Evolutionary conservation across 1,284 basidiomycete genomes (phyloP).

Genomic region (Pterula multifida): DNA sequence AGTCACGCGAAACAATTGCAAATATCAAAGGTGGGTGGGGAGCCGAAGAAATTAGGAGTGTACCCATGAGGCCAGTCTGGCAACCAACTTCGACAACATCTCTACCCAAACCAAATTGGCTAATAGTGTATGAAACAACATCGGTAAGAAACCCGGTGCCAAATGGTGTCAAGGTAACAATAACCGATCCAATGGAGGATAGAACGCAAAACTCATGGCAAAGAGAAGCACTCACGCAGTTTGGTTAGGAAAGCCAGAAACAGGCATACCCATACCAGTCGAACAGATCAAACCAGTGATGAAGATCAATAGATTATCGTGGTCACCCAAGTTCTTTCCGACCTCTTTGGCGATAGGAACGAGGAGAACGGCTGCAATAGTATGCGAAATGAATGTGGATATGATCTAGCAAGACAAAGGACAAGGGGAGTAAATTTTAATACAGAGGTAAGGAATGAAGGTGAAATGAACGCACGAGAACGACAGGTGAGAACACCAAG

Average conservation of each 20-base stretch:
- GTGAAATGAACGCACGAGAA: constrained; percentile 58
- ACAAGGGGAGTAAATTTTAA: constrained; percentile 17
- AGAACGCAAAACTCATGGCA: too few relatives aligned
- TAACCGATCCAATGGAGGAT: too few relatives aligned
- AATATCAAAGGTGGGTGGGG: too few relatives aligned
- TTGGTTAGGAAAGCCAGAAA: constrained; percentile 96
- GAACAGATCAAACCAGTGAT: constrained; percentile 89
- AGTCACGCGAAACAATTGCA: too few relatives aligned
- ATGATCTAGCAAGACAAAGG: constrained; percentile 36
- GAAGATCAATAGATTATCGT: constrained; percentile 79
- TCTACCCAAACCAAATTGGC: background rate
- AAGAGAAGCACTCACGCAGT: constrained; percentile 61
- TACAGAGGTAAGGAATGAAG: constrained; percentile 4
- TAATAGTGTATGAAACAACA: background rate
- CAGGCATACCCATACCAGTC: constrained; percentile 96
- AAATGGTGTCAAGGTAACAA: too few relatives aligned
- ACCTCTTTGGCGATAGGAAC: constrained; percentile 94
- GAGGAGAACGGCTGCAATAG: constrained; percentile 90
- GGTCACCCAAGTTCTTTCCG: constrained; percentile 61
- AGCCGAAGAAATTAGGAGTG: too few relatives aligned
- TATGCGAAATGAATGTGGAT: constrained; percentile 91
- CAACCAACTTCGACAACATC: too few relatives aligned
- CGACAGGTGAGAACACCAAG: constrained; percentile 70
- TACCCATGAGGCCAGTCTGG: too few relatives aligned
- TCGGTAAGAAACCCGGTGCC: too few relatives aligned